Base-by-base conservation (phyloP, 2,329 filamentous ascomycete species). In the Hypoxylon sp. region DNA sequence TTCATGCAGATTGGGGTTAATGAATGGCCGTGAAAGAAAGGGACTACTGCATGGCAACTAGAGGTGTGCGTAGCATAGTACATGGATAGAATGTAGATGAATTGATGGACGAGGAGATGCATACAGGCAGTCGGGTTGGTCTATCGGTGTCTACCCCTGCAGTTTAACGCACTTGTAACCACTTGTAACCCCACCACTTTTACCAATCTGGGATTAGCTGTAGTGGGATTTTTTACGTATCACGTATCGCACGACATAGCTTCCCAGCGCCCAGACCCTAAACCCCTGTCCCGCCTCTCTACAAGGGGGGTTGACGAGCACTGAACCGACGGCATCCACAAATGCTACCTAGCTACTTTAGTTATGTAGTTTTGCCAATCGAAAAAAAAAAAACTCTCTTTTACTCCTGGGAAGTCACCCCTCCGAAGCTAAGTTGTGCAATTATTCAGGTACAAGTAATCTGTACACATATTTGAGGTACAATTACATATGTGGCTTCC, bases 201-300 rank as follows among this genome's bases (percentile, higher is more conserved):
- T 58, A 33, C 58, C 62, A 53, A 50, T 56, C 54, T 14, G 6
- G 60, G 55, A 44, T 44, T 66, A 70, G 65, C 47, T 31, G 26
- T 63, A 64, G 68, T 70, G 68, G 68, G 65, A 70, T 70, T 70
- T 65, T 68, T 67, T 64, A 66, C 68, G 65, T 65, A 68, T 70
- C 68, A 67, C 68, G 57, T 65, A 70, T 70, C 68, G 68, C 68
- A 70, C 68, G 62, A 68, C 68, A 70, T 70, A 68, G 57, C 68
- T 70, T 46, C 65, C 19, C 19, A 70, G 55, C 17, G 61, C 61
- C 65, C 65, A 68, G 65, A 62, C 62, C 65, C 46, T 65, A 17
- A 48, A 57, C 58, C 68, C 68, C 68, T 70, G 68, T 70, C 56
- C 65, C 62, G 68, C 61, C 47, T 51, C 44, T 53, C 13, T 58